Conservation (phyloP, 495 filamentous ascomycete genomes). For the Daldinia childiae region DNA sequence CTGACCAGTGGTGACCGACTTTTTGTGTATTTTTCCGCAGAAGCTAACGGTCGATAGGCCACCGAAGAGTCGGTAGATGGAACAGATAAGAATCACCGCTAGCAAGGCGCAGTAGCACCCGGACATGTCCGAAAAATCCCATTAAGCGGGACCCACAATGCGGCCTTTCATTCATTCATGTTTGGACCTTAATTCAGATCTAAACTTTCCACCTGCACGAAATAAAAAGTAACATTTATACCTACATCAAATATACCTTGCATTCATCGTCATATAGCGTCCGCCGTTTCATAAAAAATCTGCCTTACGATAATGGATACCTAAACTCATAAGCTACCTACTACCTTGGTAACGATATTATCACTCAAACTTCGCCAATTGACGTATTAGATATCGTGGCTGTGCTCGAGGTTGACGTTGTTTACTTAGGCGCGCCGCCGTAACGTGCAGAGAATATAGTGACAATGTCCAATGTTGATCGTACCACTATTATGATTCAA, state of each 20-base stretch:
- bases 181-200: not conserved
- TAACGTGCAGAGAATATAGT: not conserved
- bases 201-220: not conserved
- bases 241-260: not conserved
- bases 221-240: not conserved
- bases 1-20: conserved; percentile 36
- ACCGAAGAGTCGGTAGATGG: conserved; percentile 30
- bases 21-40: conserved; percentile 29
- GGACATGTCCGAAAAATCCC: conserved; percentile 36
- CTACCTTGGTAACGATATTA: not conserved
- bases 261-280: conserved; percentile 3
- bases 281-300: conserved; percentile 15
- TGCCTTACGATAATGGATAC: conserved; percentile 30
- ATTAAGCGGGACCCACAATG: conserved; percentile 7
- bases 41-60: conserved; percentile 27
- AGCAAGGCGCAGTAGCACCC: conserved; percentile 40
- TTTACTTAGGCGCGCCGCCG: not conserved
- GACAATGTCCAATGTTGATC: not conserved
- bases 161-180: too few relatives aligned
- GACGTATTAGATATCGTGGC: conserved; percentile 3
- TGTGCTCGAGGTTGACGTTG: not conserved
- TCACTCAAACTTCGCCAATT: not conserved
- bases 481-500: conserved; percentile 2
- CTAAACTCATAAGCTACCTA: not conserved
- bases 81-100: not conserved